Evolutionary conservation across 2,329 filamentous ascomycete genomes (phyloP), one percentile per base, ranked within the genome.

Genomic region (Microsporum ferrugineum): DNA sequence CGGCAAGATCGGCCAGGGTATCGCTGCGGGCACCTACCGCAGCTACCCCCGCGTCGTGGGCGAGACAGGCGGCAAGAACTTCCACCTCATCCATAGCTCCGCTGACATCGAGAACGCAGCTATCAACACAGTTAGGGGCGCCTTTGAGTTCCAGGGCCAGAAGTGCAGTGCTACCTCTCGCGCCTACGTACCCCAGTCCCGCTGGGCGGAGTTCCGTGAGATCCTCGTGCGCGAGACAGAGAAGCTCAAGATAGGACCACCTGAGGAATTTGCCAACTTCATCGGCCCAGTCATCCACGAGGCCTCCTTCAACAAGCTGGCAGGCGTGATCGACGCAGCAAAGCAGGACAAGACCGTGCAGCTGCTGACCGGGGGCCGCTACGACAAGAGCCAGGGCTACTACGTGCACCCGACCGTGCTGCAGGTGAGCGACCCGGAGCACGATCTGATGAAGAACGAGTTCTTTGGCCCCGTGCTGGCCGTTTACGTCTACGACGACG

Each of bases 21-120:
- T 95, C 17, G 88, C 88, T 3, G 85, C 91, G 69, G 89, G 88
- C 65, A 87, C 84, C 62, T 97, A 95, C 78, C 80, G 81, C 65
- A 85, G 87, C 68, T 97, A 96, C 76, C 91, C 90, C 51, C 86
- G 90, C 68, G 88, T 95, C 65, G 89, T 95, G 2, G 90, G 89
- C 63, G 90, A 95, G 80, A 95, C 90, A 31, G 89, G 90, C 63
- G 90, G 90, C 72, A 95, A 95, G 84, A 95, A 95, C 80, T 95
- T 91, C 81, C 90, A 95, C 74, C 76, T 95, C 59, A 75, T 95
- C 36, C 89, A 95, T 78, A 78, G 80, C 53, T 86, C 84, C 2
- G 90, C 90, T 43, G 88, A 95, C 67, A 76, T 94, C 57, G 78
- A 84, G 63, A 94, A 92, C 70, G 89, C 89, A 8, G 89, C 83